A percentile compares a stretch with the other conserved stretches of the same genome.
These are phyloP conservation scores for Colletotrichum echinochloae DNA, from an alignment of 2,329 filamentous ascomycete species.

Conservation along the genomic window DNA sequence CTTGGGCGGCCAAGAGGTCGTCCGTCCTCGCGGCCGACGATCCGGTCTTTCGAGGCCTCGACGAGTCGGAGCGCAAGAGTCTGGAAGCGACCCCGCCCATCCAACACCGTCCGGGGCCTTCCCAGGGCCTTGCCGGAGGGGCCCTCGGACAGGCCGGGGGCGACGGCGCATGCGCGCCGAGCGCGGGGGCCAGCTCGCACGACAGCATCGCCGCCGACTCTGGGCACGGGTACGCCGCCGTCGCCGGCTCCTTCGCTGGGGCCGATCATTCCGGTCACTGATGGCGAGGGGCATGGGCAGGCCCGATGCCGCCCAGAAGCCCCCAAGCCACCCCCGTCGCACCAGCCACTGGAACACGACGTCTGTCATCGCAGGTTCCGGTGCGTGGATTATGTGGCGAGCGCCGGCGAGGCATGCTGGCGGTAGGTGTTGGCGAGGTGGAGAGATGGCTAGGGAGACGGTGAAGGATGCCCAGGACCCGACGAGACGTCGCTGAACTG, in stretches of 20 bases:
- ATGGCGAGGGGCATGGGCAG: not conserved
- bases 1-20: not conserved
- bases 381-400: conserved; percentile 75
- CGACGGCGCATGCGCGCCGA: not conserved
- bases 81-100: not conserved
- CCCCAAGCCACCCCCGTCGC: conserved; percentile 71
- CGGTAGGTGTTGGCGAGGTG: conserved; percentile 77
- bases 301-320: conserved; percentile 67
- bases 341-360: conserved; percentile 69
- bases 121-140: not conserved
- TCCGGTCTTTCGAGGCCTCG: not conserved
- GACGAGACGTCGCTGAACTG: conserved; percentile 68
- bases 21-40: conserved; percentile 7
- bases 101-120: not conserved
- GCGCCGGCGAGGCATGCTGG: conserved; percentile 72
- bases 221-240: not conserved
- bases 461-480: conserved; percentile 72
- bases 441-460: conserved; percentile 75
- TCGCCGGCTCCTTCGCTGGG: not conserved
- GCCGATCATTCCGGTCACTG: not conserved
- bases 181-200: not conserved
- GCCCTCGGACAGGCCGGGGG: not conserved
- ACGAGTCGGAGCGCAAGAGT: not conserved
- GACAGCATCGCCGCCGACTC: not conserved
- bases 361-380: conserved; percentile 63